Percentiles rank a stretch among this genome's conserved stretches.
These are phyloP conservation scores for Trichosporon sp. DNA, from an alignment of 1,284 basidiomycete species.

Conservation along the genomic window DNA sequence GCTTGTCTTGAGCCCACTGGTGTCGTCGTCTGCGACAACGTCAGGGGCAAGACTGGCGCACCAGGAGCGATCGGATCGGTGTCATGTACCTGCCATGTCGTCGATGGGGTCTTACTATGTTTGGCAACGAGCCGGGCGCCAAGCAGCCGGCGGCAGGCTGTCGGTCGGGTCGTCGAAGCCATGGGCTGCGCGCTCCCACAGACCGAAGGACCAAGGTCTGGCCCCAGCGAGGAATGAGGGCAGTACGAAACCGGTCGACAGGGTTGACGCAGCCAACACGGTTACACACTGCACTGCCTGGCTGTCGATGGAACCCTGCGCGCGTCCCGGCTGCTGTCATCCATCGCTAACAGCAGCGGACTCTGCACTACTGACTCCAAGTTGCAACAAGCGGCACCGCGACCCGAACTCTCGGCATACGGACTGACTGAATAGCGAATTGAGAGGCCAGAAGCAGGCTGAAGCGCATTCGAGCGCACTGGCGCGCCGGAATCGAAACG, in stretches of 20 bases:
- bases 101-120: neutral
- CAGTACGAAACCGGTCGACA: neutral
- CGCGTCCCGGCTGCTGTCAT: neutral
- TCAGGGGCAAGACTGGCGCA: neutral
- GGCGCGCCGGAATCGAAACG: neutral
- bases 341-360: neutral
- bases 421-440: neutral
- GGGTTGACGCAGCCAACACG: too few species aligned
- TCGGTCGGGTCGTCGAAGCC: neutral
- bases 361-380: neutral
- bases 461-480: neutral
- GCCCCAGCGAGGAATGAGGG: neutral
- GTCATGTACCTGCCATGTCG: neutral
- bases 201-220: neutral
- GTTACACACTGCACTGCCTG: too few species aligned
- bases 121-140: neutral
- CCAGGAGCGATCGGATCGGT: neutral
- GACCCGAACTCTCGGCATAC: neutral
- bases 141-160: neutral
- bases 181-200: neutral
- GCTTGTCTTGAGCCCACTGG: neutral
- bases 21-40: neutral
- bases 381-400: neutral
- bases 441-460: neutral
- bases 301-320: neutral